These are phyloP conservation scores for Ceratobasidium sp. DNA, from an alignment of 1,284 basidiomycete species.

Conservation along the genomic window DNA sequence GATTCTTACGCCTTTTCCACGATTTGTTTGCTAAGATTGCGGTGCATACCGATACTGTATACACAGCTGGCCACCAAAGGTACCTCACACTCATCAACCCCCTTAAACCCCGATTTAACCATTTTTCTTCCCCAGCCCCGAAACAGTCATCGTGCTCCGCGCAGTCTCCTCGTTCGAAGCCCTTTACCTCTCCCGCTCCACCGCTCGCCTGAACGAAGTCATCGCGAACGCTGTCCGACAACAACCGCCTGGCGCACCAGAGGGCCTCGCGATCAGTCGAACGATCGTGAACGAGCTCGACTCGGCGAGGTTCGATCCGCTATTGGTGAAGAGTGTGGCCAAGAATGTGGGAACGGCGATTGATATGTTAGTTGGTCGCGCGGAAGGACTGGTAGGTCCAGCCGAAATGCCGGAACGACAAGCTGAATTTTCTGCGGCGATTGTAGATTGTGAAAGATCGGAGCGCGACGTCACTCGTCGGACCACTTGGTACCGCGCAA, in stretches of 20 bases:
- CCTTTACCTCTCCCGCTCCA: slow-evolving; percentile 86
- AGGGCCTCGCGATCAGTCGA: slow-evolving; percentile 82
- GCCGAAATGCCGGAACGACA: neutral
- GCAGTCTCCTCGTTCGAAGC: slow-evolving; percentile 86
- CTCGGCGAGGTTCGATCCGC: slow-evolving; percentile 90
- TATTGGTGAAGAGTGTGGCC: slow-evolving; percentile 83
- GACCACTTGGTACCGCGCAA: slow-evolving; percentile 81
- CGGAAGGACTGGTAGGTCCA: slow-evolving; percentile 74
- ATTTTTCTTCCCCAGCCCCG: slow-evolving; percentile 69
- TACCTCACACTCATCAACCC: slow-evolving; percentile 52
- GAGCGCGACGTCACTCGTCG: slow-evolving; percentile 78
- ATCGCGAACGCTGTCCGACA: slow-evolving; percentile 74
- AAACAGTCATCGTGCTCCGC: slow-evolving; percentile 88
- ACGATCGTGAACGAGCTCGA: slow-evolving; percentile 91
- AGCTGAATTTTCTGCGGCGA: neutral
- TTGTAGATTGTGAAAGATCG: slow-evolving; percentile 80
- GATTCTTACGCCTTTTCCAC: slow-evolving; percentile 89
- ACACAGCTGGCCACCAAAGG: slow-evolving; percentile 87
- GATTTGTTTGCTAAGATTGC: slow-evolving; percentile 96
- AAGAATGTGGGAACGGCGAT: slow-evolving; percentile 76
- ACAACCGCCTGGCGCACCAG: slow-evolving; percentile 76
- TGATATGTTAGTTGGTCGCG: slow-evolving; percentile 70
- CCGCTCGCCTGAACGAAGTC: slow-evolving; percentile 82
- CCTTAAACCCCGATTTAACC: neutral
- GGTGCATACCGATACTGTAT: slow-evolving; percentile 93